Conservation (phyloP, 768 basidiomycete genomes). For the Sarcomyxa edulis region DNA sequence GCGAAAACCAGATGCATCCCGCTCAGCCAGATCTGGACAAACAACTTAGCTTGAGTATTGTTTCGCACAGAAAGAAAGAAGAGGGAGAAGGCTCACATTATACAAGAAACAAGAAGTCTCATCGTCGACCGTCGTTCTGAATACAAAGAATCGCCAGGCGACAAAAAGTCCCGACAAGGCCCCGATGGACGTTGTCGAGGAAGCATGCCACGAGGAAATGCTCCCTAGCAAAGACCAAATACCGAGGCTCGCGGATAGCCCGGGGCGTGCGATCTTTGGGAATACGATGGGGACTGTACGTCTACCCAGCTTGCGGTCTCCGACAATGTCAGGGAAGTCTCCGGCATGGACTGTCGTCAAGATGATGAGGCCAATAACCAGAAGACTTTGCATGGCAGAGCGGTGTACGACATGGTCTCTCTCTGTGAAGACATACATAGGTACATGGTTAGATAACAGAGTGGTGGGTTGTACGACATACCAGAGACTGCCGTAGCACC, state of each 20-base stretch:
- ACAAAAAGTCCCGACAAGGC: no score
- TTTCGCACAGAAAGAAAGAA: no score
- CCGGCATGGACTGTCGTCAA: slow-evolving; percentile 9
- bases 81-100: no score
- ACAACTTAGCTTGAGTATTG: no score
- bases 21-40: no score
- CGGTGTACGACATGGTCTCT: slow-evolving; percentile 1
- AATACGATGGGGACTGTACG: slow-evolving; percentile 9
- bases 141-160: no score
- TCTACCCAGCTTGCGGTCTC: slow-evolving; percentile 8
- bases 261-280: slow-evolving; percentile 5
- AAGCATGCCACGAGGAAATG: no score
- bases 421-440: background rate
- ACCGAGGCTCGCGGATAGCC: slow-evolving; percentile 2
- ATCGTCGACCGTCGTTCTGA: no score
- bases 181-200: no score
- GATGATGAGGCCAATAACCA: slow-evolving; percentile 7
- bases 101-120: no score
- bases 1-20: no score
- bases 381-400: slow-evolving; percentile 3
- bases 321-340: slow-evolving; percentile 10
- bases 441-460: background rate
- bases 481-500: slow-evolving; percentile 7
- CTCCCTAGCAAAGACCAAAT: slow-evolving; percentile 8
- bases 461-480: background rate